Conservation (phyloP, 306 rosid genomes). For the Ormosia semicastrata region DNA sequence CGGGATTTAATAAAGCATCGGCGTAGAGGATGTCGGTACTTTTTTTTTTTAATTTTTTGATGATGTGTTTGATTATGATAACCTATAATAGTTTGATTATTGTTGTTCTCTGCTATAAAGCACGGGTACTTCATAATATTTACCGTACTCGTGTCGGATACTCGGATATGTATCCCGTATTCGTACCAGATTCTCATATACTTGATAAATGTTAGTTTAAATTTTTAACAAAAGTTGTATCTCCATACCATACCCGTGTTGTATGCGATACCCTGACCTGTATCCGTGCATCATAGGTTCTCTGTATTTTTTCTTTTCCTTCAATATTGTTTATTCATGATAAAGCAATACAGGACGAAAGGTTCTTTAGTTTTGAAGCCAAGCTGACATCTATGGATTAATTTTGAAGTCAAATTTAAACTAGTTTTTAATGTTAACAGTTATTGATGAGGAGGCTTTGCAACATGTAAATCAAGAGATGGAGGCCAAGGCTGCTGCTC, state of each 20-base stretch:
- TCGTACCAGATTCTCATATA: too few species aligned
- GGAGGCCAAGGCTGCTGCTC: constrained; percentile 77
- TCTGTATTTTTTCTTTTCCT: not conserved
- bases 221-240: too few species aligned
- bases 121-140: too few species aligned
- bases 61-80: constrained; percentile 42
- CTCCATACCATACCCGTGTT: too few species aligned
- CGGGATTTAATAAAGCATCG: constrained; percentile 99
- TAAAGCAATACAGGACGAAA: constrained; percentile 20
- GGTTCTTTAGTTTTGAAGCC: constrained; percentile 21
- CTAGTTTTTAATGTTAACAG: constrained; percentile 57
- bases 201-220: too few species aligned
- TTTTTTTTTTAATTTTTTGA: constrained; percentile 70
- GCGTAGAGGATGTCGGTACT: constrained; percentile 99
- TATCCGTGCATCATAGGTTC: not conserved
- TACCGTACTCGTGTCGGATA: too few species aligned
- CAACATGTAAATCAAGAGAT: constrained; percentile 91
- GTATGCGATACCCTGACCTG: too few species aligned
- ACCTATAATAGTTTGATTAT: constrained; percentile 25
- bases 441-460: constrained; percentile 87
- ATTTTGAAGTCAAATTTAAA: constrained; percentile 36
- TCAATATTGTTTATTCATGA: constrained; percentile 20
- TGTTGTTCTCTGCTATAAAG: constrained; percentile 7
- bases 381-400: not conserved
- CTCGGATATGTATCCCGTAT: too few species aligned